Conservation (phyloP, 768 basidiomycete genomes). For the Suillus bovinus region DNA sequence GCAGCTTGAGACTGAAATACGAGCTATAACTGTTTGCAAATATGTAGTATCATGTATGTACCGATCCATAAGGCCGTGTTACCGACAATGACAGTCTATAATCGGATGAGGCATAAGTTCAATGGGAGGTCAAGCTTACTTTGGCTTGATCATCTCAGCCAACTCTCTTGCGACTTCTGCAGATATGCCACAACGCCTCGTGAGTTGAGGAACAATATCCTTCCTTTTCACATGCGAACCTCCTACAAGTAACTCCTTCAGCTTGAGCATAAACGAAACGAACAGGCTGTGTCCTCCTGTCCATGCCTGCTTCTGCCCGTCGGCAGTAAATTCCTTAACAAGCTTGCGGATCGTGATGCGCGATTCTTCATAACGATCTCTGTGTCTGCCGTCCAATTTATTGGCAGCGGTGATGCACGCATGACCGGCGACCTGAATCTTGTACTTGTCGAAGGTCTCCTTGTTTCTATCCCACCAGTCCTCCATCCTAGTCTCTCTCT, state of each 20-base stretch:
- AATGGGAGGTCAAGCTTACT: not conserved
- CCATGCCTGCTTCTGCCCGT: not conserved
- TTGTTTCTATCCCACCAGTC: slow-evolving; percentile 18
- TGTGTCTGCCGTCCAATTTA: slow-evolving; percentile 18
- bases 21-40: not conserved
- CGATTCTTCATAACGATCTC: slow-evolving; percentile 25
- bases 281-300: not conserved
- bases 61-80: not conserved
- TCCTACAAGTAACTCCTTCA: slow-evolving; percentile 23
- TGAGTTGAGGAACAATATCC: slow-evolving; percentile 26
- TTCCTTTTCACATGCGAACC: slow-evolving; percentile 19
- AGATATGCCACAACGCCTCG: slow-evolving; percentile 27
- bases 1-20: not conserved
- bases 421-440: slow-evolving; percentile 29
- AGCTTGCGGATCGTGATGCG: slow-evolving; percentile 16
- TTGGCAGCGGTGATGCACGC: slow-evolving; percentile 38
- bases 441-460: slow-evolving; percentile 22
- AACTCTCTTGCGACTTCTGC: slow-evolving; percentile 20
- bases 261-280: slow-evolving; percentile 27
- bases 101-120: not conserved
- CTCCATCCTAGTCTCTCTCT: slow-evolving; percentile 23
- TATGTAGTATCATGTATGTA: not conserved
- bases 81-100: not conserved
- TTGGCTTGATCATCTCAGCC: not conserved
- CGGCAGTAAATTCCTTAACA: slow-evolving; percentile 13